Conservation (phyloP, 306 rosid species). For the Hippophae gyantsensis region DNA sequence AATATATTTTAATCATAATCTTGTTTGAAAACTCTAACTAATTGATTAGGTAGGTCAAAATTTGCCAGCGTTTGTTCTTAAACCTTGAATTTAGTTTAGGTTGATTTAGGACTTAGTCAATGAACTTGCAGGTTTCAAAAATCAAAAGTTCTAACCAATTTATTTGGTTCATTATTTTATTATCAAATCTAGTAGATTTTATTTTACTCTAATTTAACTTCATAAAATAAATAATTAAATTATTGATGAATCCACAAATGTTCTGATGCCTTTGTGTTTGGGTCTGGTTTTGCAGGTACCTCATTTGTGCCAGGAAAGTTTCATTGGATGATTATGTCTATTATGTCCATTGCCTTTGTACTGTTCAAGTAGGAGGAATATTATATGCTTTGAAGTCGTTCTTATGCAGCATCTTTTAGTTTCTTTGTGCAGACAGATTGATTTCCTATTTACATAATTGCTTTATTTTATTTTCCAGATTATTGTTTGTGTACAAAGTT, state of each 20-base stretch:
- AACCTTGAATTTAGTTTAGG: background rate
- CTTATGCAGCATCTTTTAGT: background rate
- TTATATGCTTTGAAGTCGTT: background rate
- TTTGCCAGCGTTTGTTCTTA: background rate
- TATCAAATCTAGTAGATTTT: background rate
- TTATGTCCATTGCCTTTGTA: slow-evolving; percentile 36
- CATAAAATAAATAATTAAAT: background rate
- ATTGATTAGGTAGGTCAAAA: slow-evolving; percentile 11
- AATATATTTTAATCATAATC: background rate
- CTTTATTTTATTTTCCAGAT: slow-evolving; percentile 14
- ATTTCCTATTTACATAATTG: slow-evolving; percentile 9
- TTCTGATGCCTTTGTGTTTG: background rate
- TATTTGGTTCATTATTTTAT: background rate
- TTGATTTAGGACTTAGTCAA: background rate
- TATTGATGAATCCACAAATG: too few species aligned
- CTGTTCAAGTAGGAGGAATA: slow-evolving; percentile 32
- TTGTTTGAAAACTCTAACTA: background rate
- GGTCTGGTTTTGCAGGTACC: slow-evolving; percentile 32
- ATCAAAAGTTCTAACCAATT: too few species aligned
- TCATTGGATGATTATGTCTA: slow-evolving; percentile 31
- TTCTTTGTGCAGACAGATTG: background rate
- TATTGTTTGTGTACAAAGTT: slow-evolving; percentile 15
- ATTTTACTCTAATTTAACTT: background rate
- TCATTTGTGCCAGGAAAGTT: slow-evolving; percentile 37
- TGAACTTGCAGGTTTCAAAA: too few species aligned